Conservation (phyloP, 257 asterid species). For the Lantana camara region DNA sequence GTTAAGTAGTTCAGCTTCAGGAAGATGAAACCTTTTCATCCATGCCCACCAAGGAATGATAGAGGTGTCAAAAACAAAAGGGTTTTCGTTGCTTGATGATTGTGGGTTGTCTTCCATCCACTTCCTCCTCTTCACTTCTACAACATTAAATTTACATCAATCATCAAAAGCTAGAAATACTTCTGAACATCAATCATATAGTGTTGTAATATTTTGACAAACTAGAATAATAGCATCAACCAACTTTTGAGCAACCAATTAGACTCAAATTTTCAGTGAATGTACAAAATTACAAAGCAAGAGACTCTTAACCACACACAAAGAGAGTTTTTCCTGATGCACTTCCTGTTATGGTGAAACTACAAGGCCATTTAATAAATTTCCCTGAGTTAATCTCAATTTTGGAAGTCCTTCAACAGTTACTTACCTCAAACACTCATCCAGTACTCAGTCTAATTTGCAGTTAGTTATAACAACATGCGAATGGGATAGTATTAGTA, state of each 20-base stretch:
- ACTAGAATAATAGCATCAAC: background rate
- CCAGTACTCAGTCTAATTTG: no score
- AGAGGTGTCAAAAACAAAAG: conserved; percentile 80
- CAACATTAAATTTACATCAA: conserved; percentile 13
- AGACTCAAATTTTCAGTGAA: background rate
- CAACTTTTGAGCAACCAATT: background rate
- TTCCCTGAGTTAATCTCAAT: background rate
- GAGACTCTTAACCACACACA: background rate
- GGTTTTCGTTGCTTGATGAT: conserved; percentile 78
- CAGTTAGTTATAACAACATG: no score
- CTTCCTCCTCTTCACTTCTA: conserved; percentile 97
- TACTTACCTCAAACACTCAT: background rate
- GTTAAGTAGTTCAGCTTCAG: conserved; percentile 95
- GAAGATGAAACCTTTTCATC: conserved; percentile 93
- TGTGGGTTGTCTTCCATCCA: conserved; percentile 81
- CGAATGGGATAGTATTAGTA: background rate
- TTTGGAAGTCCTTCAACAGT: background rate
- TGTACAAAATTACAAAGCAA: background rate
- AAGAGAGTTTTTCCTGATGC: no score
- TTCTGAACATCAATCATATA: background rate
- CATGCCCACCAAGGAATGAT: conserved; percentile 99
- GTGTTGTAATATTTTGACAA: no score
- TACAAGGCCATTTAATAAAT: no score
- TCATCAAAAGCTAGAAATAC: background rate
- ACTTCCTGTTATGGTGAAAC: no score